Evolutionary conservation across 352 stramenopile species (phyloP), one percentile per base, ranked within the genome.

Genomic region (Phytophthora litchii): DNA sequence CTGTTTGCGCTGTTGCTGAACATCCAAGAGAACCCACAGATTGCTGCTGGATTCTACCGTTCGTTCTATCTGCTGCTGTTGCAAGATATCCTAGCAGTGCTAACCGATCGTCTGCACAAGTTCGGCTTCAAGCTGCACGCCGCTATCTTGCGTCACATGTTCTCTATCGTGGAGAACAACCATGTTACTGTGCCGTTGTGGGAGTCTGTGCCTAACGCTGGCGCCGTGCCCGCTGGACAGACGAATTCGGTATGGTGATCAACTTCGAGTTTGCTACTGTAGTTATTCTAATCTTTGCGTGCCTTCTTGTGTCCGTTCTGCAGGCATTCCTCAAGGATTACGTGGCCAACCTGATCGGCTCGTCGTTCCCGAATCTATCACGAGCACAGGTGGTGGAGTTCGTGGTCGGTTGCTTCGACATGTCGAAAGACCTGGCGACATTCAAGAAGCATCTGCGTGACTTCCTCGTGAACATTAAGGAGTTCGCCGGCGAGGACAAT

Each of bases 381-480:
- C 70, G 79, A 58, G 80, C 75, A 12, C 95, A 99, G 71, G 96
- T 99, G 16, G 74, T 96, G 14, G 92, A 93, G 64, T 99, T 99
- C 72, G 96, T 99, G 10, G 79, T 97, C 31, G 96, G 96, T 10
- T 97, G 98, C 78, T 99, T 99, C 67, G 96, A 99, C 72, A 82
- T 98, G 54, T 94, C 93, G 21, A 99, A 99, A 83, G 97, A 99
- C 66, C 76, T 99, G 41, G 77, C 86, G 42, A 92, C 93, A 37
- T 99, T 99, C 80, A 99, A 99, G 83, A 98, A 97, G 55, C 97
- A 99, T 73, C 70, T 99, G 62, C 91, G 98, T 60, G 97, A 99
- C 73, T 99, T 99, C 80, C 87, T 99, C 23, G 97, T 99, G 50
- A 95, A 98, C 61, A 83, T 99, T 50, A 99, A 93, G 69, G 97